Evolutionary conservation across 2,329 filamentous ascomycete species (phyloP).

Genomic region (Colletotrichum sp.): DNA sequence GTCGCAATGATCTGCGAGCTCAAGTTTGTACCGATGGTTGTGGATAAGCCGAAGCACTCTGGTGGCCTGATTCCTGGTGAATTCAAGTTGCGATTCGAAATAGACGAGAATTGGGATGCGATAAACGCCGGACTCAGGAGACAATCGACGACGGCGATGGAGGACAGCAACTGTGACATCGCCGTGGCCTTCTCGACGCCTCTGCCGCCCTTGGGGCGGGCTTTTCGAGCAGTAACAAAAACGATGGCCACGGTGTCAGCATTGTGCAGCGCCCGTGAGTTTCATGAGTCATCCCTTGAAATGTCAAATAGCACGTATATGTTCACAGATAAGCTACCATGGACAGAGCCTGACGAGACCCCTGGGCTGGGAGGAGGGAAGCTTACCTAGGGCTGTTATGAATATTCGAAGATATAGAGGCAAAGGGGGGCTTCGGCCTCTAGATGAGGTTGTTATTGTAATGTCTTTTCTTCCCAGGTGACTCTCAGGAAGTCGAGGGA

Average conservation of each 20-base stretch:
- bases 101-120: background rate
- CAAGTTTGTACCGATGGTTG: background rate
- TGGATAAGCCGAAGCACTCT: background rate
- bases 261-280: no score
- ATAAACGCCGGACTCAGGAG: background rate
- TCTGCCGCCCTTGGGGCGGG: no score
- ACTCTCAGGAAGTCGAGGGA: background rate
- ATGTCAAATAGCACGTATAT: no score
- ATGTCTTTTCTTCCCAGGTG: background rate
- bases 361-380: background rate
- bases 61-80: background rate
- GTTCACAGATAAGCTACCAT: no score
- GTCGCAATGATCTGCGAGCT: fast-evolving
- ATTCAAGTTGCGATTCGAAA: background rate
- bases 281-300: no score
- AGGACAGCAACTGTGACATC: background rate
- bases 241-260: no score
- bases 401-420: background rate
- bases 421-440: background rate
- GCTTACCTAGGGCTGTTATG: background rate
- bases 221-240: no score
- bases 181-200: no score
- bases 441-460: background rate
- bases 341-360: background rate
- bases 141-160: background rate